These are phyloP conservation scores for Monilinia laxa DNA, from an alignment of 2,329 filamentous ascomycete genomes.

Conservation along the genomic window DNA sequence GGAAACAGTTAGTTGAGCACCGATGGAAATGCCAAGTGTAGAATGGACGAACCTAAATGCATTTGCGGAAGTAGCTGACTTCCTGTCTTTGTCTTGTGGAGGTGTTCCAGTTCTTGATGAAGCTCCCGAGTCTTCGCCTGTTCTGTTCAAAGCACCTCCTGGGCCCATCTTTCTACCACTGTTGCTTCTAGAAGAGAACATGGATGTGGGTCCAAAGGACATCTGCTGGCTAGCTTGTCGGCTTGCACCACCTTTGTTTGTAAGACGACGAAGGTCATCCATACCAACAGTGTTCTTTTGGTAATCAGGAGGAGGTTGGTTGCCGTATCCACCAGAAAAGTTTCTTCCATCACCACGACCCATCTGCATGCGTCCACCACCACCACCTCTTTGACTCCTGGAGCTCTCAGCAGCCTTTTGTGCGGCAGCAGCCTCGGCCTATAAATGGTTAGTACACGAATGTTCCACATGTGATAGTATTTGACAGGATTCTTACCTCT, in stretches of 20 bases:
- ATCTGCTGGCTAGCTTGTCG: constrained; percentile 59
- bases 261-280: constrained; percentile 84
- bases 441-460: constrained; percentile 35
- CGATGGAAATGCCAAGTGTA: not conserved
- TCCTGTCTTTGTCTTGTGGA: constrained; percentile 64
- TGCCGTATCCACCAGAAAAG: constrained; percentile 71
- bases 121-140: constrained; percentile 79
- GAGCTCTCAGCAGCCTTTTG: constrained; percentile 77
- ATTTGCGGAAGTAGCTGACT: constrained; percentile 72
- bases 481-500: constrained; percentile 53
- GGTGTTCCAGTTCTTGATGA: constrained; percentile 91
- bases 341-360: constrained; percentile 86
- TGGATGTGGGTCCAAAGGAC: constrained; percentile 77
- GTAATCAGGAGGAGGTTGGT: constrained; percentile 68
- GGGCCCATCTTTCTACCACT: constrained; percentile 81
- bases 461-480: not conserved
- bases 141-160: constrained; percentile 68
- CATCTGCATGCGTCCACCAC: constrained; percentile 64
- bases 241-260: constrained; percentile 58
- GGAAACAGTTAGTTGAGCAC: constrained; percentile 35
- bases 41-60: constrained; percentile 77
- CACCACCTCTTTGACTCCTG: constrained; percentile 59
- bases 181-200: constrained; percentile 87
- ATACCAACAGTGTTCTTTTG: constrained; percentile 80
- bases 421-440: constrained; percentile 71